Percentiles rank a stretch among this genome's conserved stretches.
phyloP scores from a whole-genome alignment of 1,284 basidiomycete species.

The Cryptococcus sp. region DNA sequence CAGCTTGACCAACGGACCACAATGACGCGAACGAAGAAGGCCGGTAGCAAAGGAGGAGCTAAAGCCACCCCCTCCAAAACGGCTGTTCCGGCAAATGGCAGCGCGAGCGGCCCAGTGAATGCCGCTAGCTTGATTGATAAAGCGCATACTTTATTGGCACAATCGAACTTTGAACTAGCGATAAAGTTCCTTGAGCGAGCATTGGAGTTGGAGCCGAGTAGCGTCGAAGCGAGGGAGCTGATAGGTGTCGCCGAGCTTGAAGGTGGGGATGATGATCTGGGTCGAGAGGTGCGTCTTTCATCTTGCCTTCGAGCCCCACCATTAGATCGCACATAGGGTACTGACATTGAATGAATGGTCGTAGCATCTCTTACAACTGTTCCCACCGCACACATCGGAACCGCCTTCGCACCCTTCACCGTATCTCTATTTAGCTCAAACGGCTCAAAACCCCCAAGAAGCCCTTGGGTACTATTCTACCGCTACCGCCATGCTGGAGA shows the following conservation, averaged over 20 bases:
- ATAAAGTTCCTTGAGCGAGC: constrained; percentile 69
- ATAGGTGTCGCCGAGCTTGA: constrained; percentile 75
- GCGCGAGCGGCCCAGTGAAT: no score
- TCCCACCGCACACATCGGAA: constrained; percentile 59
- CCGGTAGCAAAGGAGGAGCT: no score
- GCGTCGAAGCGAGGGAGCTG: constrained; percentile 76
- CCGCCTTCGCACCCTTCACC: constrained; percentile 70
- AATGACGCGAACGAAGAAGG: no score
- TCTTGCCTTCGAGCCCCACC: not conserved
- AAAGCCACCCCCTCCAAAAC: no score
- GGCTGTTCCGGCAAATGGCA: no score
- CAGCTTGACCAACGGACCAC: no score
- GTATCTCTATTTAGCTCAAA: constrained; percentile 86
- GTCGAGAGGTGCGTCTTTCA: constrained; percentile 62
- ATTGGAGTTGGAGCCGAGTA: constrained; percentile 64
- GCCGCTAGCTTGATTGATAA: constrained; percentile 27
- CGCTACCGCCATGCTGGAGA: constrained; percentile 72
- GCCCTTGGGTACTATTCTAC: constrained; percentile 79
- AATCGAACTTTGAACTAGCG: constrained; percentile 82
- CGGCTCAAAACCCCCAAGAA: constrained; percentile 67
- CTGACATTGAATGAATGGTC: not conserved
- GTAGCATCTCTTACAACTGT: constrained; percentile 57
- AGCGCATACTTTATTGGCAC: constrained; percentile 72
- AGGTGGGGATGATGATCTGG: constrained; percentile 70
- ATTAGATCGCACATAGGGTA: not conserved